A percentile compares a stretch with the other conserved stretches of the same genome.
phyloP scores from a whole-genome alignment of 495 filamentous ascomycete species.

The Trichoderma reesei region DNA sequence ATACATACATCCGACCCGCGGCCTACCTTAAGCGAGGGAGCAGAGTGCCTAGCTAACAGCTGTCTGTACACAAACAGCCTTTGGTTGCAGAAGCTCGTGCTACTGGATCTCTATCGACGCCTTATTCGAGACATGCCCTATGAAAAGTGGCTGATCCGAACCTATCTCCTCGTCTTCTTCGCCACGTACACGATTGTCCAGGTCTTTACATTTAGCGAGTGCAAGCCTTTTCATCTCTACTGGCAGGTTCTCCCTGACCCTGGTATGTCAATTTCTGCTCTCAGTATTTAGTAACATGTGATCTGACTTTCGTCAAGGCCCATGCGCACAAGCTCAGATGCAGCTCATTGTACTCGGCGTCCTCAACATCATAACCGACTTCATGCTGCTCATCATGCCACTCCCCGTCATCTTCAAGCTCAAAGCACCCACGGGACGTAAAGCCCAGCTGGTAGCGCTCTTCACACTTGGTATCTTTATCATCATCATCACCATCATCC shows the following conservation, averaged over 20 bases:
- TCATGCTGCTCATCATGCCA: slow-evolving; percentile 34
- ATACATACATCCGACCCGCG: background rate
- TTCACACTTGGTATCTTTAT: slow-evolving; percentile 35
- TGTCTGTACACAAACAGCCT: slow-evolving; percentile 7
- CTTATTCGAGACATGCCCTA: background rate
- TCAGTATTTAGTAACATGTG: background rate
- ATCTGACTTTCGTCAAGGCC: slow-evolving; percentile 14
- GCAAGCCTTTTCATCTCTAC: slow-evolving; percentile 33
- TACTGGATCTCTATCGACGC: slow-evolving; percentile 1
- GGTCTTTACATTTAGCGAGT: slow-evolving; percentile 35
- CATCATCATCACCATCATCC: slow-evolving; percentile 31
- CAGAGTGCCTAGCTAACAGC: background rate
- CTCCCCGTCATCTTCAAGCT: slow-evolving; percentile 29
- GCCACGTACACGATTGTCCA: slow-evolving; percentile 28
- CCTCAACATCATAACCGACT: slow-evolving; percentile 34
- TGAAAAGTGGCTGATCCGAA: background rate
- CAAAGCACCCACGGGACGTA: slow-evolving; percentile 22
- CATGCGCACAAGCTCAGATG: slow-evolving; percentile 29
- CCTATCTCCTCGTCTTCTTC: background rate
- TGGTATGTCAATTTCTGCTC: background rate
- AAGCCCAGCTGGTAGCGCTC: slow-evolving; percentile 27
- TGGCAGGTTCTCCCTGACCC: slow-evolving; percentile 35
- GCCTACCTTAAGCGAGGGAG: background rate
- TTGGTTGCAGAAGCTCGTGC: slow-evolving; percentile 8
- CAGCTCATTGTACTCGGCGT: slow-evolving; percentile 31